Evolutionary conservation across 106 monocot genomes (phyloP).

Genomic region (Gastrodia elata): DNA sequence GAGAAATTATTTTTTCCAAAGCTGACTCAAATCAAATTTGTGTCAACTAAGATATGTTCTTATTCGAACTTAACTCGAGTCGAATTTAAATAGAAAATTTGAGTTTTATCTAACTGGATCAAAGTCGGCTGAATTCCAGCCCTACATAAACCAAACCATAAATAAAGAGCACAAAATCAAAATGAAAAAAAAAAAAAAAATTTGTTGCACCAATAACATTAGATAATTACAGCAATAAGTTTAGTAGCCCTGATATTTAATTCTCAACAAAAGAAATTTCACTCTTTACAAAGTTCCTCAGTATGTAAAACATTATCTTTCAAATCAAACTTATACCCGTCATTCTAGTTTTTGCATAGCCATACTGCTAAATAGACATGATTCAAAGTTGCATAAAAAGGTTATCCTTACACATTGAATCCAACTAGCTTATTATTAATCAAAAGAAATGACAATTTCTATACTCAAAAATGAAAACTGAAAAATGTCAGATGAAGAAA

Average conservation of each 20-base stretch:
- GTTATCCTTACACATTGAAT: not conserved
- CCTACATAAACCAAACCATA: too few species aligned
- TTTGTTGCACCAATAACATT: not conserved
- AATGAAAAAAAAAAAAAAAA: not conserved
- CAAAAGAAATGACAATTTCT: not conserved
- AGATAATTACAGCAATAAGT: not conserved
- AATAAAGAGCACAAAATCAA: not conserved
- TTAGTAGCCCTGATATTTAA: not conserved
- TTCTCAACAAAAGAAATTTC: not conserved
- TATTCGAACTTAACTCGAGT: too few species aligned
- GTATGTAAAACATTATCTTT: not conserved
- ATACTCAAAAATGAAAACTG: too few species aligned
- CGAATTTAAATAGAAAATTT: too few species aligned
- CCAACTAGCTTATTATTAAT: not conserved
- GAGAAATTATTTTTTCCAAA: too few species aligned
- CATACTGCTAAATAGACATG: not conserved
- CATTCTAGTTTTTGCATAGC: not conserved
- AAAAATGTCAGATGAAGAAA: not conserved
- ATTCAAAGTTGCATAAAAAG: not conserved
- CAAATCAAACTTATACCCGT: not conserved
- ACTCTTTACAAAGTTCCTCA: not conserved
- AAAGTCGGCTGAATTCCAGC: too few species aligned
- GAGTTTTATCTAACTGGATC: too few species aligned
- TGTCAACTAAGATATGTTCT: too few species aligned
- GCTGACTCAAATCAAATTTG: too few species aligned